Conservation (phyloP, 768 basidiomycete genomes). For the Sutorius australiensis region DNA sequence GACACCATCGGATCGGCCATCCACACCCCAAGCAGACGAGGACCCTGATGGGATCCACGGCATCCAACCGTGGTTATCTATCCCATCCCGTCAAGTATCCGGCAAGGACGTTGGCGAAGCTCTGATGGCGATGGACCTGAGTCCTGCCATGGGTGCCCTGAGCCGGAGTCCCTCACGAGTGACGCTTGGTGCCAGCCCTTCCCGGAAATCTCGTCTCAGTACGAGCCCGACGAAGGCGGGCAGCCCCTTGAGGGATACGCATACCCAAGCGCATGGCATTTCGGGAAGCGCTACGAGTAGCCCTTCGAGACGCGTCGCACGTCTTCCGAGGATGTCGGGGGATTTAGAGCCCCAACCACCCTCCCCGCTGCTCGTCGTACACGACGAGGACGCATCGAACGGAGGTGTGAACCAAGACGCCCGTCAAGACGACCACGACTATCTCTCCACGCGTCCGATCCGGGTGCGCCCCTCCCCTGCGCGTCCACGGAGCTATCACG, state of each 20-base stretch:
- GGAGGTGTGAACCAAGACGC: background rate
- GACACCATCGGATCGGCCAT: conserved; percentile 14
- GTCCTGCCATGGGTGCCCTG: conserved; percentile 4
- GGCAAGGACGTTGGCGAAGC: conserved; percentile 23
- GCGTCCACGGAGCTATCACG: conserved; percentile 61
- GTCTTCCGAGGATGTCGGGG: conserved; percentile 22
- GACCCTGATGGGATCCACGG: conserved; percentile 3
- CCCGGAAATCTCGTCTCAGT: conserved; percentile 23
- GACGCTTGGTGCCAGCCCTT: conserved; percentile 18
- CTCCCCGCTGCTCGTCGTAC: conserved; percentile 1
- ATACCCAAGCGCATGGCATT: conserved; percentile 1
- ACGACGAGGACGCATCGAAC: background rate
- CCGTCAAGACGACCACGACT: conserved; percentile 6
- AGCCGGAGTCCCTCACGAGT: conserved; percentile 26
- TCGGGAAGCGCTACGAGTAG: conserved; percentile 18
- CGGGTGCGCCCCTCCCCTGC: conserved; percentile 32
- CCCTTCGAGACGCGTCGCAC: conserved; percentile 19
- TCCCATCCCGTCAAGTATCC: conserved; percentile 19
- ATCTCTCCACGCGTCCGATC: conserved; percentile 17
- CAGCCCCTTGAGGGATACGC: conserved; percentile 17
- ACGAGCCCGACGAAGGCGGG: conserved; percentile 20
- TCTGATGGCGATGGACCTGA: conserved; percentile 40
- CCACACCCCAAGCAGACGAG: conserved; percentile 19
- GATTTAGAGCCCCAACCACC: conserved; percentile 7
- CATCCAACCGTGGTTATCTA: conserved; percentile 32